Conservation (phyloP, 2,329 filamentous ascomycete species). For the Cladosporium sp. region DNA sequence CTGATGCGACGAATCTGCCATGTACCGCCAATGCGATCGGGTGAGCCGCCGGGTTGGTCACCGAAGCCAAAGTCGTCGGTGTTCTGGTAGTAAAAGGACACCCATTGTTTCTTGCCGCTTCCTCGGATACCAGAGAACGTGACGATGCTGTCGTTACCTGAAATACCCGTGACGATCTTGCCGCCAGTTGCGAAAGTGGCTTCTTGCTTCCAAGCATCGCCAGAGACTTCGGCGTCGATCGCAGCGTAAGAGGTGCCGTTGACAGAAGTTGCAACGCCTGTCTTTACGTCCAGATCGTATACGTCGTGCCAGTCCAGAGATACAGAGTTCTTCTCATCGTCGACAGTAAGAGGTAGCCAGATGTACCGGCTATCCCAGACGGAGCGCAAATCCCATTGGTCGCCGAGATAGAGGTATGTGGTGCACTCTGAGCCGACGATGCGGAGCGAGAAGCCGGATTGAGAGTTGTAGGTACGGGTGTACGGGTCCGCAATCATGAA, state of each 20-base stretch:
- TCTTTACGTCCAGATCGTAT: conserved; percentile 53
- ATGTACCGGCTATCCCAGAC: conserved; percentile 52
- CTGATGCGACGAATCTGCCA: conserved; percentile 59
- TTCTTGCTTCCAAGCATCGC: conserved; percentile 53
- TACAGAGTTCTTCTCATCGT: conserved; percentile 47
- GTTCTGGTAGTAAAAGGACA: conserved; percentile 58
- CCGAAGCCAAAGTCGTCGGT: conserved; percentile 60
- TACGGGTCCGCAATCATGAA: conserved; percentile 55
- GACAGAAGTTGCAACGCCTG: conserved; percentile 46
- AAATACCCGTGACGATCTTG: conserved; percentile 49
- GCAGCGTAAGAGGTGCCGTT: conserved; percentile 47
- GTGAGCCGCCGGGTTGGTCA: conserved; percentile 48
- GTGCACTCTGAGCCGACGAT: conserved; percentile 37
- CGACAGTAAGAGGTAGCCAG: conserved; percentile 52
- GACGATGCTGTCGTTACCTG: conserved; percentile 53
- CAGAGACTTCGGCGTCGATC: conserved; percentile 42
- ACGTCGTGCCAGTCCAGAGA: conserved; percentile 52
- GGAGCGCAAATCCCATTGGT: conserved; percentile 59
- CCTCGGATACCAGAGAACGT: conserved; percentile 49
- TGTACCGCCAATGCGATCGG: conserved; percentile 56
- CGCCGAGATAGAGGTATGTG: conserved; percentile 58
- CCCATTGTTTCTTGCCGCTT: conserved; percentile 51
- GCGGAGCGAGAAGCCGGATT: conserved; percentile 56
- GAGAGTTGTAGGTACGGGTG: conserved; percentile 55
- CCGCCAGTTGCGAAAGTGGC: conserved; percentile 49